Evolutionary conservation across 805 yeast genomes (phyloP), one percentile per base, ranked within the genome.

Genomic region (Danielozyma ontarioensis): DNA sequence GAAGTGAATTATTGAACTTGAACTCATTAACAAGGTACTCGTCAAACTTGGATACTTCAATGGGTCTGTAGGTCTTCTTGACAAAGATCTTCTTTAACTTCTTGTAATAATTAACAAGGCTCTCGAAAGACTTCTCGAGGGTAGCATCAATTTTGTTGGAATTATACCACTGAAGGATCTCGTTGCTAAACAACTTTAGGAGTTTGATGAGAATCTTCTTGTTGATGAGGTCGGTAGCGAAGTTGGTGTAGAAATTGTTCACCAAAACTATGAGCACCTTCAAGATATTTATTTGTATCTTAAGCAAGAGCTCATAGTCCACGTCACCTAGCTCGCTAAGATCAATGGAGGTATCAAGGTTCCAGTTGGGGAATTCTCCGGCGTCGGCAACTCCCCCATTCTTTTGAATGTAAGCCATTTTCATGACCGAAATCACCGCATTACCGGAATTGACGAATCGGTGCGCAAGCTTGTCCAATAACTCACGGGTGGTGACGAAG

Each of bases 221-320:
- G 46, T 80, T 78, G 10, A 61, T 56, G 40, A 81, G 50, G 45
- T 83, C 85, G 51, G 79, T 83, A 3, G 80, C 70, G 49, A 89
- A 85, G 51, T 85, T 93, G 18, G 73, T 59, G 53, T 81, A 88
- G 51, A 83, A 85, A 44, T 81, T 80, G 29, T 76, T 70, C 14
- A 86, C 76, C 55, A 94, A 70, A 19, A 81, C 72, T 28, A 78
- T 70, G 36, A 87, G 62, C 0, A 87, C 85, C 51, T 85, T 94
- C 38, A 88, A 63, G 21, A 88, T 76, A 26, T 94, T 94, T 25
- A 83, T 68, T 51, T 88, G 93, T 27, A 89, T 83, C 49, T 80
- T 85, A 8, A 83, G 78, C 28, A 85, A 78, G 34, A 77, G 70
- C 28, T 70, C 71, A 70, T 81, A 78, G 45, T 81, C 83, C 22